Percentiles rank a stretch among this genome's conserved stretches.
Evolutionary conservation across 129 eudicot genomes (phyloP).

Genomic region (Scalesia atractyloides): DNA sequence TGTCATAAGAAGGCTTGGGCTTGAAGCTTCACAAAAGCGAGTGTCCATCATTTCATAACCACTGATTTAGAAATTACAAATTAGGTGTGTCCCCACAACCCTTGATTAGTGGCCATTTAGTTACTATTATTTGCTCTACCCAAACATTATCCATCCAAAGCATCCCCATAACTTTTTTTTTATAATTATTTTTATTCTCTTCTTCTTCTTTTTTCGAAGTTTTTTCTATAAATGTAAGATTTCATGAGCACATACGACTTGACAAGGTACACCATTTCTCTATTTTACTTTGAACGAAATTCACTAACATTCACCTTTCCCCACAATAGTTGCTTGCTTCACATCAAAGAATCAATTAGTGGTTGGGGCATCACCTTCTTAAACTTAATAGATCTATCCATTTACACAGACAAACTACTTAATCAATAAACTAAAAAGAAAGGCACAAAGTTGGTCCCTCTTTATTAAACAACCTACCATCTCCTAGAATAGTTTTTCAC

Average conservation of each 20-base stretch:
- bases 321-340: neutral
- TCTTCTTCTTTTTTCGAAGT: neutral
- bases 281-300: too few relatives aligned
- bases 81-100: neutral
- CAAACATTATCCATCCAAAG: neutral
- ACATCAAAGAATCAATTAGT: neutral
- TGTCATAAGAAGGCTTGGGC: neutral
- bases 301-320: too few relatives aligned
- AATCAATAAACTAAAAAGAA: too few relatives aligned
- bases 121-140: too few relatives aligned
- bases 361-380: neutral
- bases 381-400: neutral
- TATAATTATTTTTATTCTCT: neutral
- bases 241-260: neutral
- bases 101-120: neutral
- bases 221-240: neutral
- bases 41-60: neutral
- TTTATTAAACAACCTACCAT: too few relatives aligned
- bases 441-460: too few relatives aligned
- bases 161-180: neutral
- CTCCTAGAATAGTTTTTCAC: too few relatives aligned
- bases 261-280: too few relatives aligned
- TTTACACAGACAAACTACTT: neutral
- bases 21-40: neutral
- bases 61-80: neutral